Conservation (phyloP, 257 asterid genomes). For the Nicotiana benthamiana region DNA sequence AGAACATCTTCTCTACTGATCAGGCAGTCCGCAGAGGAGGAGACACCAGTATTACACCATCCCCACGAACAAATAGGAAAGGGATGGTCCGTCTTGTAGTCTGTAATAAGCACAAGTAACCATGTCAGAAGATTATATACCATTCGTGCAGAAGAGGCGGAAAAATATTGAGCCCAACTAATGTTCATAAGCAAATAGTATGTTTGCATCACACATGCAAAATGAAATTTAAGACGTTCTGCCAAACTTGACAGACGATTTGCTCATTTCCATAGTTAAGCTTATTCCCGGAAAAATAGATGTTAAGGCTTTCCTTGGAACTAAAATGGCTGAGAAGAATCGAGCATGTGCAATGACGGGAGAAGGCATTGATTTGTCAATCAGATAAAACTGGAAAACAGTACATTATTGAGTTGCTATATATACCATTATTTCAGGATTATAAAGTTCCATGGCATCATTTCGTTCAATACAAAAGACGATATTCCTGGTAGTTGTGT, state of each 20-base stretch:
- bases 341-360: not conserved
- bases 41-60: constrained; percentile 87
- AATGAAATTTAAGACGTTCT: not conserved
- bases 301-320: not conserved
- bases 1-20: not conserved
- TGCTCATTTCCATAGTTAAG: not conserved
- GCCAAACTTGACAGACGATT: not conserved
- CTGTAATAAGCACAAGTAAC: constrained; percentile 23
- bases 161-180: not conserved
- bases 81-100: constrained; percentile 75
- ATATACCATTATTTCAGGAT: not conserved
- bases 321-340: not conserved
- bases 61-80: constrained; percentile 86
- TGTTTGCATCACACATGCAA: not conserved
- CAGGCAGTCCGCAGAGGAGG: constrained; percentile 91
- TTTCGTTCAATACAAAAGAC: not conserved
- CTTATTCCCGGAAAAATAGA: not conserved
- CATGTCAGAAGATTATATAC: not conserved
- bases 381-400: not conserved
- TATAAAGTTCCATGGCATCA: not conserved
- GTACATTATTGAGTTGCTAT: not conserved
- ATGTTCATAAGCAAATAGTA: not conserved
- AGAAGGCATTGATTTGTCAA: not conserved
- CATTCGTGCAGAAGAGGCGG: not conserved
- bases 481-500: not conserved